These are phyloP conservation scores for Halophytophthora batemanensis DNA, from an alignment of 352 stramenopile species.

Conservation along the genomic window DNA sequence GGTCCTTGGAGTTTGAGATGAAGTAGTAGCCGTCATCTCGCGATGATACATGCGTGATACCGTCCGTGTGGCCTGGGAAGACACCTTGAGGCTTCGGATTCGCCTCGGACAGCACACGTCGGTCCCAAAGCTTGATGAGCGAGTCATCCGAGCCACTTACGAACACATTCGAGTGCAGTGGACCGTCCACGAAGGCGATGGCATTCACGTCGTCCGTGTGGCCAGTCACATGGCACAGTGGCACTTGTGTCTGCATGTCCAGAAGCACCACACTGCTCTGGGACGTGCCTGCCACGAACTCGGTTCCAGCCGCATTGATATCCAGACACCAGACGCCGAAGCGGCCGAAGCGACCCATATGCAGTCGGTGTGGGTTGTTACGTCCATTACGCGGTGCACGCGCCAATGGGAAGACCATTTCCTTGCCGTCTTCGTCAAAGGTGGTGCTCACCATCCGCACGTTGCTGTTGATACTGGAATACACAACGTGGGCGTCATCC, in stretches of 20 bases:
- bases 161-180: slow-evolving; percentile 82
- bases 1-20: slow-evolving; percentile 85
- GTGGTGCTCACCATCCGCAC: slow-evolving; percentile 76
- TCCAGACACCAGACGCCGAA: slow-evolving; percentile 82
- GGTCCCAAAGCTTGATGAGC: slow-evolving; percentile 86
- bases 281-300: slow-evolving; percentile 80
- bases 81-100: slow-evolving; percentile 74
- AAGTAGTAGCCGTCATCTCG: slow-evolving; percentile 87
- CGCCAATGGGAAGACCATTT: slow-evolving; percentile 45
- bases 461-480: slow-evolving; percentile 81
- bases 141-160: slow-evolving; percentile 81
- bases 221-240: slow-evolving; percentile 64
- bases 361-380: slow-evolving; percentile 7
- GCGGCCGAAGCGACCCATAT: slow-evolving; percentile 34
- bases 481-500: slow-evolving; percentile 65
- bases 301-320: slow-evolving; percentile 67
- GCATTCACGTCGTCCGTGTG: slow-evolving; percentile 83
- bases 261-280: slow-evolving; percentile 75
- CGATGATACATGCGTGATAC: slow-evolving; percentile 77
- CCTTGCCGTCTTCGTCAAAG: slow-evolving; percentile 47
- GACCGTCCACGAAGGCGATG: slow-evolving; percentile 81
- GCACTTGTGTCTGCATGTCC: slow-evolving; percentile 71
- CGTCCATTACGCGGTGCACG: slow-evolving; percentile 24
- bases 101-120: slow-evolving; percentile 69
- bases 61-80: slow-evolving; percentile 81